These are phyloP conservation scores for Rhazya stricta DNA, from an alignment of 257 asterid species.

Conservation along the genomic window DNA sequence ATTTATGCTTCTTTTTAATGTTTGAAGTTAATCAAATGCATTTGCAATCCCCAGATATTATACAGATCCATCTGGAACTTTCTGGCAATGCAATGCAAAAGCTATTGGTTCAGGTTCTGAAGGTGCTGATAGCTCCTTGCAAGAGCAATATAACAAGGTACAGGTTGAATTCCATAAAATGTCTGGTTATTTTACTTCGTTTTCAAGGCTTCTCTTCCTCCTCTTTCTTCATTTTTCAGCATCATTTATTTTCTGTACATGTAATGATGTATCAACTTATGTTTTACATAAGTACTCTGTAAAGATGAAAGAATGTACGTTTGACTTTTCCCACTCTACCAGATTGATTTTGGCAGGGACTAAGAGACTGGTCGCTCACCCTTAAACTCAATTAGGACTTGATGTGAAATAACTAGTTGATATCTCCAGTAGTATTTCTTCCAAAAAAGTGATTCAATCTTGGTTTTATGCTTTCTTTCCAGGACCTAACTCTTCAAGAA, in stretches of 20 bases:
- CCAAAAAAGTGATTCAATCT: constrained; percentile 2
- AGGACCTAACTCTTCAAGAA: constrained; percentile 70
- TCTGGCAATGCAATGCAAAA: constrained; percentile 95
- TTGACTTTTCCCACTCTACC: no score
- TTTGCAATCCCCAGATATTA: constrained; percentile 48
- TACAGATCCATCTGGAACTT: constrained; percentile 91
- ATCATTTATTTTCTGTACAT: neutral
- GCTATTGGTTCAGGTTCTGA: constrained; percentile 98
- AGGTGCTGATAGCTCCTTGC: constrained; percentile 99
- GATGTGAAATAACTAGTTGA: neutral
- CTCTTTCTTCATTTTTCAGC: no score
- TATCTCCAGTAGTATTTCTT: neutral
- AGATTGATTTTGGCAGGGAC: neutral
- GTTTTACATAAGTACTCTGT: no score
- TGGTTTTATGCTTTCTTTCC: constrained; percentile 20
- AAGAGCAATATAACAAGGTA: constrained; percentile 90
- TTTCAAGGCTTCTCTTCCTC: neutral
- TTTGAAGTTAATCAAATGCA: constrained; percentile 7
- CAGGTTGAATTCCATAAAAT: neutral
- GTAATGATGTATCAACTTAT: no score
- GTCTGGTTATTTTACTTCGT: neutral
- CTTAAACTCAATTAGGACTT: no score
- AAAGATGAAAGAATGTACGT: no score
- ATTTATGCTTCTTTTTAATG: neutral
- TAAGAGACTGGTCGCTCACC: no score